phyloP scores from a whole-genome alignment of 2,329 filamentous ascomycete genomes.

The Phyllosticta paracitricarpa region DNA sequence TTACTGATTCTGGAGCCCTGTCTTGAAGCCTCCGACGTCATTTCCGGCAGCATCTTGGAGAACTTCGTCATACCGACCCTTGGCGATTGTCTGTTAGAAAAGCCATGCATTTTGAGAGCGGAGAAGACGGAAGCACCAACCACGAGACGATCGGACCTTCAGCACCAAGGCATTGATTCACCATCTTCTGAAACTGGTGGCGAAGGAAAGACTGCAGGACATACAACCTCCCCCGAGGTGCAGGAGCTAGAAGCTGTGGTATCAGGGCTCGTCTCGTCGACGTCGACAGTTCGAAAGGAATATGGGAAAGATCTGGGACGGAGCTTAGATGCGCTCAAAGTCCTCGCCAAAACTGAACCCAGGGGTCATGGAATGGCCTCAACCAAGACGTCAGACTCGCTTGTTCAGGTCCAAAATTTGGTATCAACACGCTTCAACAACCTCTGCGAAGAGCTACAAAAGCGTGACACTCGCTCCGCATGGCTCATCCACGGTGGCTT shows the following conservation, averaged over 20 bases:
- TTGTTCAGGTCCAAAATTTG: neutral
- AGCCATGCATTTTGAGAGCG: neutral
- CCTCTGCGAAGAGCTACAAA: neutral
- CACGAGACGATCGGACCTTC: neutral
- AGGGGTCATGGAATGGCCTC: neutral
- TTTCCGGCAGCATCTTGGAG: neutral
- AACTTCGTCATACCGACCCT: neutral
- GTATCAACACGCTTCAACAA: neutral
- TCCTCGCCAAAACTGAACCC: neutral
- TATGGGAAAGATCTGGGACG: slow-evolving; percentile 1
- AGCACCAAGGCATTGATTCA: neutral
- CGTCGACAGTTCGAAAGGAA: neutral
- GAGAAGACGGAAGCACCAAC: neutral
- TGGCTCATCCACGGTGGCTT: slow-evolving; percentile 17
- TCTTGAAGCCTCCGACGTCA: neutral
- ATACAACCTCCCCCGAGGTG: neutral
- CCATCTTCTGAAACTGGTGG: neutral
- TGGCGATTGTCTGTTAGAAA: neutral
- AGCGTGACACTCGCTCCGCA: slow-evolving; percentile 6
- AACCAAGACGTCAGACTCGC: neutral
- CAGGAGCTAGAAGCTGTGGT: neutral
- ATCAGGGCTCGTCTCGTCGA: neutral
- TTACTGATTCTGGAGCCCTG: neutral
- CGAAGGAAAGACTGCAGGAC: neutral
- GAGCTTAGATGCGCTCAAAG: slow-evolving; percentile 3